Evolutionary conservation across 257 asterid species (phyloP).

Genomic region (Coffea eugenioides): DNA sequence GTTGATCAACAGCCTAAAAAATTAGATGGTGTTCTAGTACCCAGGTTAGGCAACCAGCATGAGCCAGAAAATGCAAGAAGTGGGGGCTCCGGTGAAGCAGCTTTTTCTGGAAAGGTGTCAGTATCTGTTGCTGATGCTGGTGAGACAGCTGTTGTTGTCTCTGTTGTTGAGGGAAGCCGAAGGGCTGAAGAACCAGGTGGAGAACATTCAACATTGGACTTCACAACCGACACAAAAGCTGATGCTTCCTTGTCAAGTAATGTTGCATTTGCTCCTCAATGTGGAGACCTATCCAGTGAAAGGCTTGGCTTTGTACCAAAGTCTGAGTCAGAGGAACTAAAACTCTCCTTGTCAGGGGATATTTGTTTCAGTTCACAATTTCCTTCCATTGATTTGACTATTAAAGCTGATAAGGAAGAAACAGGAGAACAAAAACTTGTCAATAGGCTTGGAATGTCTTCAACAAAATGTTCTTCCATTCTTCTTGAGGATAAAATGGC

Average conservation of each 20-base stretch:
- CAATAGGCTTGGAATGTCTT: constrained; percentile 4
- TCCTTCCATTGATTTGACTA: constrained; percentile 32
- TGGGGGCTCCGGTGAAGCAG: constrained; percentile 39
- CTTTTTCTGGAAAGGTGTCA: constrained; percentile 70
- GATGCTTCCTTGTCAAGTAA: constrained; percentile 31
- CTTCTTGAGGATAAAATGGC: constrained; percentile 22
- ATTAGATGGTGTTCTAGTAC: constrained; percentile 28
- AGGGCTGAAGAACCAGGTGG: constrained; percentile 42
- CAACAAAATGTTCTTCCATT: constrained; percentile 11
- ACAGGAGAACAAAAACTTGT: constrained; percentile 24
- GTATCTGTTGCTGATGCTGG: constrained; percentile 87
- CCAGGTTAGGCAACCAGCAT: constrained; percentile 35
- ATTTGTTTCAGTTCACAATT: constrained; percentile 26
- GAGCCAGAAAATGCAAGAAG: constrained; percentile 35
- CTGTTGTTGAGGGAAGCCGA: constrained; percentile 54
- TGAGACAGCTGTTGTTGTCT: constrained; percentile 81
- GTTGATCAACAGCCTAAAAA: constrained; percentile 35
- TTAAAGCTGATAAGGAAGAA: constrained; percentile 31
- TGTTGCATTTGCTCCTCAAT: constrained; percentile 28
- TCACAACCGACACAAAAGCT: constrained; percentile 27
- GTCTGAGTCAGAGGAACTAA: constrained; percentile 33
- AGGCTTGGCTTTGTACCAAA: constrained; percentile 30
- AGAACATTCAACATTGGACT: constrained; percentile 24
- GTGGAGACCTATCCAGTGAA: constrained; percentile 29
- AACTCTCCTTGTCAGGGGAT: constrained; percentile 34